Evolutionary conservation across 2,329 filamentous ascomycete genomes (phyloP), one percentile per base, ranked within the genome.

Genomic region (Kalmusia sp.): DNA sequence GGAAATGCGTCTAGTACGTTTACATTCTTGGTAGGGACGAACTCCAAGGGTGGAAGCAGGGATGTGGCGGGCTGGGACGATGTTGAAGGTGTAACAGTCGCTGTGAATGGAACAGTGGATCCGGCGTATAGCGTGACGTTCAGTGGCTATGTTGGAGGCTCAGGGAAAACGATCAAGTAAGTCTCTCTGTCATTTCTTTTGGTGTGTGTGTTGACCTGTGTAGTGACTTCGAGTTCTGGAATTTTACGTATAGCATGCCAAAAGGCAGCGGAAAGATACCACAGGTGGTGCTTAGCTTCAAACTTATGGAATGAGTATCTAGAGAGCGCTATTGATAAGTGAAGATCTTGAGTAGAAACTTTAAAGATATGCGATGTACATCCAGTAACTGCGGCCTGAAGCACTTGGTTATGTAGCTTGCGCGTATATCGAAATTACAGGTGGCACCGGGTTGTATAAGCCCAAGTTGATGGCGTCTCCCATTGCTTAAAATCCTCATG

Each of bases 1-100:
- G 84, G 83, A 1, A 82, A 79, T 37, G 62, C 72, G 0, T 71
- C 70, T 3, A 83, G 80, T 21, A 69, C 77, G 14, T 86, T 86
- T 62, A 79, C 76, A 1, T 76, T 86, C 21, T 59, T 82, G 2
- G 76, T 85, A 0, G 79, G 65, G 4, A 67, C 77, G 0, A 80
- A 80, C 2, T 80, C 81, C 6, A 65, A 63, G 59, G 55, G 57
- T n/a, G 67, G 71, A 2, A 79, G 76, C 59, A 72, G 70, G 5
- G 80, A 80, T 27, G 69, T 85, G 1, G 35, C 62, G 0, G 66
- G 72, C 1, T 83, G 81, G 76, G 69, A 64, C 0, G 82, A 84
- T 55, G 68, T 85, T 0, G 76, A 78, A 27, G 81, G 82, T 1
- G 54, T 84, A 2, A 63, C 69, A 1, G 75, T 85, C 0, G 72